Percentiles rank a stretch among this genome's conserved stretches.
These are phyloP conservation scores for Gossypium thurberi DNA, from an alignment of 345 rosid genomes.

Conservation along the genomic window DNA sequence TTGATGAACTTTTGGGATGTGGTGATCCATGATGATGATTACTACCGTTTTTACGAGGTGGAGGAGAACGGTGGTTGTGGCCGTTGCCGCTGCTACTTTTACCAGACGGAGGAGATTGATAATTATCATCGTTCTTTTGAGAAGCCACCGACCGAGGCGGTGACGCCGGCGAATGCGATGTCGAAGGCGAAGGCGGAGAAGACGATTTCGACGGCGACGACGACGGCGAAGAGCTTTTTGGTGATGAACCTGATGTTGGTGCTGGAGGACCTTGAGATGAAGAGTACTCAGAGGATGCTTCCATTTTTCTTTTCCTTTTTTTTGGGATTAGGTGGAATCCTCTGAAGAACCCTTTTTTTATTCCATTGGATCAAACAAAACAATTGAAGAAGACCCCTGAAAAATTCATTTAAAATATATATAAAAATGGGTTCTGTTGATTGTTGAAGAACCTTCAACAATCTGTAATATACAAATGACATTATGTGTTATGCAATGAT, in stretches of 20 bases:
- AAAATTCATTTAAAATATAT: neutral
- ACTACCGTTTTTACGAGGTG: neutral
- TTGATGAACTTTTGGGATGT: neutral
- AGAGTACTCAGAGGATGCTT: neutral
- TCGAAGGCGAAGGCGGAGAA: too few species aligned
- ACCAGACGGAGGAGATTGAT: neutral
- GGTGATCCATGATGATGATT: neutral
- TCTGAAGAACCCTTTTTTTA: slow-evolving; percentile 22
- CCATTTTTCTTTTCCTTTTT: neutral
- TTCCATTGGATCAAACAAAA: slow-evolving; percentile 19
- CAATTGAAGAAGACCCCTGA: slow-evolving; percentile 31
- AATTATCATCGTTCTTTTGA: neutral
- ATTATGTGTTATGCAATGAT: neutral
- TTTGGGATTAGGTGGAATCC: neutral
- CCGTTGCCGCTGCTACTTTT: neutral
- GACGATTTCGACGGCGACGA: too few species aligned
- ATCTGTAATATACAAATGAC: too few species aligned
- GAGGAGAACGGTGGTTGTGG: neutral
- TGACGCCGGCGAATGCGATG: too few species aligned
- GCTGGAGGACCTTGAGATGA: neutral
- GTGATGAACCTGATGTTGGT: slow-evolving; percentile 10
- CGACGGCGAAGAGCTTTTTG: neutral
- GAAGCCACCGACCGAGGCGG: too few species aligned
- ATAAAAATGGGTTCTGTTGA: too few species aligned
- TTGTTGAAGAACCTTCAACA: too few species aligned